Percentiles rank a stretch among this genome's conserved stretches.
Evolutionary conservation across 139 green algal species (phyloP).

Genomic region (Chlamydomonas sp.): DNA sequence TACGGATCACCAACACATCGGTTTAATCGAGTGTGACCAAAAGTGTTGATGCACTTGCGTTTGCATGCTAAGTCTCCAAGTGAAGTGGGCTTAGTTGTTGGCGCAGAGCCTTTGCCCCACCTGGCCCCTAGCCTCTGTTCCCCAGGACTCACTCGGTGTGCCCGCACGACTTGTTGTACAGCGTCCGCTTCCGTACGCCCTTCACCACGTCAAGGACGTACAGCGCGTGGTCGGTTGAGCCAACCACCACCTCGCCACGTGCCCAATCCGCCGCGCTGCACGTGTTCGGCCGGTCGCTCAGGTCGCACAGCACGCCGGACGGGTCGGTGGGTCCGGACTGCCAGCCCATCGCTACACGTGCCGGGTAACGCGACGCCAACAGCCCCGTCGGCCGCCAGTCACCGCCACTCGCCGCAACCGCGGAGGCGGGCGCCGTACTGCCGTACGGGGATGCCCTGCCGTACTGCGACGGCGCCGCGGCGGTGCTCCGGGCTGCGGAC

Average conservation of each 20-base stretch:
- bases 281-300: conserved; percentile 68
- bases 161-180: conserved; percentile 79
- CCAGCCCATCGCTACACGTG: conserved; percentile 11
- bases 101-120: neutral
- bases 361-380: neutral
- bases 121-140: neutral
- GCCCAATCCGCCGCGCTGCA: conserved; percentile 71
- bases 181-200: conserved; percentile 58
- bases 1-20: too few relatives aligned
- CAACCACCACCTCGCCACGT: conserved; percentile 62
- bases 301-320: conserved; percentile 53
- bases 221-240: conserved; percentile 80
- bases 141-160: conserved; percentile 77
- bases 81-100: too few relatives aligned
- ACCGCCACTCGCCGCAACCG: too few relatives aligned
- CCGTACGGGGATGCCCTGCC: too few relatives aligned
- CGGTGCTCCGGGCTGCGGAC: too few relatives aligned
- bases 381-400: too few relatives aligned
- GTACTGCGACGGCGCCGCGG: too few relatives aligned
- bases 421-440: too few relatives aligned
- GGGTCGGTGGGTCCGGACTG: conserved; percentile 30
- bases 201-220: conserved; percentile 70
- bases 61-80: too few relatives aligned
- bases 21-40: too few relatives aligned
- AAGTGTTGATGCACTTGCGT: too few relatives aligned